Evolutionary conservation across 2,329 filamentous ascomycete genomes (phyloP), one percentile per base, ranked within the genome.

Genomic region (Endocalyx cinctus): DNA sequence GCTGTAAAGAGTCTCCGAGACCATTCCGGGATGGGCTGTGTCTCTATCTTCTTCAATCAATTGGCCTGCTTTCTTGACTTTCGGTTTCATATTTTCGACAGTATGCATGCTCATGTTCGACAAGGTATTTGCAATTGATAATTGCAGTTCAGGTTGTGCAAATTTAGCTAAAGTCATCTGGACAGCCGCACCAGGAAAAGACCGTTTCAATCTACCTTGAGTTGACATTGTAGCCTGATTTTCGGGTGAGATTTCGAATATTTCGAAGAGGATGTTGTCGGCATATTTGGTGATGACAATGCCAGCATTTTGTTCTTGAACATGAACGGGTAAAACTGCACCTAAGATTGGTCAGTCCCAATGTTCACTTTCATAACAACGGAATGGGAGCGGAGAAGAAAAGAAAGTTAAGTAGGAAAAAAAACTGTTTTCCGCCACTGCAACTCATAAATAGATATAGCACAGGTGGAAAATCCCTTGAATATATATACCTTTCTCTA

Each of bases 1-100:
- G 0, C 60, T 58, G 6, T 59, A 59, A 1, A 78, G 49, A 28
- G 69, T 54, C 29, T 74, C 65, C 0, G 70, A 72, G 2, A 77
- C 58, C 27, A 74, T 55, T 6, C 53, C 59, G 0, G 72, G 74
- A 35, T 74, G 38, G 0, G 55, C 55, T 0, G 69, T 69, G 29
- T 77, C 67, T 4, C 69, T 59, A 10, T 50, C 41, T 41, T 76
- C 70, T 6, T 46, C 39, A 5, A 50, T 37, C 1, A 25, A 8
- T 2, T 35, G 25, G 2, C 48, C 34, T 4, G 52, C 57, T 36
- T 74, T 75, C 12, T 35, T 41, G 4, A 37, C 42, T 22, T 39
- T 20, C n/a, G 42, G 38, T n/a, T 38, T n/a, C n/a, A n/a, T n/a
- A n/a, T n/a, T n/a, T n/a, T n/a, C n/a, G n/a, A n/a, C n/a, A n/a